A percentile compares a stretch with the other conserved stretches of the same genome.
These are phyloP conservation scores for Tolypocladium cylindrosporum DNA, from an alignment of 2,329 filamentous ascomycete species.

Conservation along the genomic window DNA sequence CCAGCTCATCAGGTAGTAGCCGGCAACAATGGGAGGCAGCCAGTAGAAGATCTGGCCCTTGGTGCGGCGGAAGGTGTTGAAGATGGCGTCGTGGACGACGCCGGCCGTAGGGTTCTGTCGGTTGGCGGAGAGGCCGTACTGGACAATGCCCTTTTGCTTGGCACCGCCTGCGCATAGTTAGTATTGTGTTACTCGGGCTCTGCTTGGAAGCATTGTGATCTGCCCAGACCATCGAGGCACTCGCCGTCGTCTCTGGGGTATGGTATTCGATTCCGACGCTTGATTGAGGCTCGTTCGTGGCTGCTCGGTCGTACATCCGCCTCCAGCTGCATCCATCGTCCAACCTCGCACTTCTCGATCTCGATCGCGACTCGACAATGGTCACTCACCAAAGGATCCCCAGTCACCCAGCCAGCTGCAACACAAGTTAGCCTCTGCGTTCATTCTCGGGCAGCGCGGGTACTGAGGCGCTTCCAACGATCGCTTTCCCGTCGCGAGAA, in stretches of 20 bases:
- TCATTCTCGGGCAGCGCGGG: background rate
- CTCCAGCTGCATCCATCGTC: background rate
- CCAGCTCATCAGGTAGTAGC: slow-evolving; percentile 83
- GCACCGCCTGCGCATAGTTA: slow-evolving; percentile 33
- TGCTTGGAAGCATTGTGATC: background rate
- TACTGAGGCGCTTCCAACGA: background rate
- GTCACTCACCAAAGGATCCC: slow-evolving; percentile 62
- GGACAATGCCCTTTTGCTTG: slow-evolving; percentile 54
- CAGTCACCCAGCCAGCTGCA: slow-evolving; percentile 63
- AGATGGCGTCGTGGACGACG: slow-evolving; percentile 69
- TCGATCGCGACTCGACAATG: background rate
- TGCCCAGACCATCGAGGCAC: background rate
- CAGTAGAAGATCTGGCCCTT: slow-evolving; percentile 83
- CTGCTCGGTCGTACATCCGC: background rate
- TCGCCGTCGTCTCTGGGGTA: background rate
- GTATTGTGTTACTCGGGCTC: background rate
- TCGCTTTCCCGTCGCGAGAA: slow-evolving; percentile 10
- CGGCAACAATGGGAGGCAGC: slow-evolving; percentile 65
- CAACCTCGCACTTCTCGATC: background rate
- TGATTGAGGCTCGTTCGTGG: background rate
- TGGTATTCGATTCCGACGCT: background rate
- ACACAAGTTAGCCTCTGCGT: slow-evolving; percentile 13
- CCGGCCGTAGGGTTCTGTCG: slow-evolving; percentile 81
- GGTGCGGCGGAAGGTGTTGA: slow-evolving; percentile 89
- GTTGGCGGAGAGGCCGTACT: slow-evolving; percentile 76